phyloP scores from a whole-genome alignment of 225 moss, liverwort and hornwort species.

The Sphagnum contortum region DNA sequence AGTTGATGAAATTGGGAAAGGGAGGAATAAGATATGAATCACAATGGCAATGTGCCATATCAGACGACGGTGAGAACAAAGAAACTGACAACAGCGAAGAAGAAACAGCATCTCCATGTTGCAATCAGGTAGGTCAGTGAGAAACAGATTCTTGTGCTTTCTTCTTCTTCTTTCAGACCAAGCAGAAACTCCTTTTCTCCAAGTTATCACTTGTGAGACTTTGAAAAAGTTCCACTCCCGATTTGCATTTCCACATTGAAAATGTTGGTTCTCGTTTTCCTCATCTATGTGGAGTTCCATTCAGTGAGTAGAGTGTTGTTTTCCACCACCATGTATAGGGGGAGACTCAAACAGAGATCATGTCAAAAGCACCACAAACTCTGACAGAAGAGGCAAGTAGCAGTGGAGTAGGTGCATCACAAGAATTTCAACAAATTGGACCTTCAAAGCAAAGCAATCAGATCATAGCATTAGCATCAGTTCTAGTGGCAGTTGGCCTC shows the following conservation, averaged over 20 bases:
- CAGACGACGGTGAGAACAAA: conserved; percentile 20
- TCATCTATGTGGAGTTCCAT: too few species aligned
- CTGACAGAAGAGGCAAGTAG: conserved; percentile 27
- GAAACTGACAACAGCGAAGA: conserved; percentile 6
- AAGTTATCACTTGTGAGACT: neutral
- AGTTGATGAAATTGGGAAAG: conserved; percentile 3
- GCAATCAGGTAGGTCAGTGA: conserved; percentile 20
- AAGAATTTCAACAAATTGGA: conserved; percentile 47
- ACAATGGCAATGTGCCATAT: conserved; percentile 31
- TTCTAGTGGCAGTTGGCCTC: conserved; percentile 43
- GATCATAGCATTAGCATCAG: conserved; percentile 35
- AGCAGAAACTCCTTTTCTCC: neutral
- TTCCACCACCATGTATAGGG: conserved; percentile 10
- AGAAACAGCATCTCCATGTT: conserved; percentile 26
- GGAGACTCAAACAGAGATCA: conserved; percentile 28
- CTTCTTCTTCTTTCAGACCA: neutral
- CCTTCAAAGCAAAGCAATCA: conserved; percentile 52
- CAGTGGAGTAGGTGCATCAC: conserved; percentile 11
- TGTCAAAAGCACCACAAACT: conserved; percentile 22
- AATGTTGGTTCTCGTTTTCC: neutral
- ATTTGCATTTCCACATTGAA: neutral
- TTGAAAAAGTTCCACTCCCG: neutral
- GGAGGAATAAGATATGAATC: conserved; percentile 7
- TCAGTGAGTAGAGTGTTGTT: too few species aligned
- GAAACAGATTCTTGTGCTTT: neutral